Percentiles rank a stretch among this genome's conserved stretches.
These are phyloP conservation scores for Didymella pomorum DNA, from an alignment of 2,329 filamentous ascomycete genomes.

Conservation along the genomic window DNA sequence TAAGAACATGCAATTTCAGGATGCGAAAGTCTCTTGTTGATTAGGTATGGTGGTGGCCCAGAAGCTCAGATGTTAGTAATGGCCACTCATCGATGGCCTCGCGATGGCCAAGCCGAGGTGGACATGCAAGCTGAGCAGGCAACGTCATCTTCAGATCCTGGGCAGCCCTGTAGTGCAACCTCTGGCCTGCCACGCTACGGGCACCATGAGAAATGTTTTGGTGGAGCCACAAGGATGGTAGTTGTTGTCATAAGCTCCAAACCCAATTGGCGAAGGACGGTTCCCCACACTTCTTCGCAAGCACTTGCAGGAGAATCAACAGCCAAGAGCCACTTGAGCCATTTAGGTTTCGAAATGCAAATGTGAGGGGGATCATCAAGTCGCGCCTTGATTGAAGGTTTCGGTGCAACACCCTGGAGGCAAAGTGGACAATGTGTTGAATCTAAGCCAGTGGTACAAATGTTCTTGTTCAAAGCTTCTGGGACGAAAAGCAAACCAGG, in stretches of 20 bases:
- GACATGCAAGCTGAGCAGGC: constrained; percentile 9
- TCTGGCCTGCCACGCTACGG: constrained; percentile 8
- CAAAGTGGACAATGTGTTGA: neutral
- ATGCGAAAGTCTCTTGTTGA: constrained; percentile 25
- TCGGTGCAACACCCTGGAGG: constrained; percentile 7
- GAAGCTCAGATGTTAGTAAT: constrained; percentile 40
- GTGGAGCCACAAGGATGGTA: constrained; percentile 17
- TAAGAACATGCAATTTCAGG: constrained; percentile 18
- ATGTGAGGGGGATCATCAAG: neutral
- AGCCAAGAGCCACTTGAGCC: constrained; percentile 12
- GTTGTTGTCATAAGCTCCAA: constrained; percentile 9
- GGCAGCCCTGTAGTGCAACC: constrained; percentile 21
- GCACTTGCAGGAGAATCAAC: constrained; percentile 12
- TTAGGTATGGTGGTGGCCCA: constrained; percentile 31
- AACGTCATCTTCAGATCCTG: constrained; percentile 16
- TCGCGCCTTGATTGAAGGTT: constrained; percentile 8
- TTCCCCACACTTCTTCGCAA: constrained; percentile 7
- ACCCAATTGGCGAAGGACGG: constrained; percentile 9
- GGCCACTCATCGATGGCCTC: constrained; percentile 1
- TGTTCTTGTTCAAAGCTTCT: constrained; percentile 14
- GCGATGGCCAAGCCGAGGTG: constrained; percentile 25
- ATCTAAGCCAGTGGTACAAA: constrained; percentile 9
- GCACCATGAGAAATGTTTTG: constrained; percentile 7
- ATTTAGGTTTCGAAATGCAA: neutral
- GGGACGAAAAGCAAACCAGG: constrained; percentile 17